phyloP scores from a whole-genome alignment of 176 grass and related monocot genomes.

The Oryza brachyantha region DNA sequence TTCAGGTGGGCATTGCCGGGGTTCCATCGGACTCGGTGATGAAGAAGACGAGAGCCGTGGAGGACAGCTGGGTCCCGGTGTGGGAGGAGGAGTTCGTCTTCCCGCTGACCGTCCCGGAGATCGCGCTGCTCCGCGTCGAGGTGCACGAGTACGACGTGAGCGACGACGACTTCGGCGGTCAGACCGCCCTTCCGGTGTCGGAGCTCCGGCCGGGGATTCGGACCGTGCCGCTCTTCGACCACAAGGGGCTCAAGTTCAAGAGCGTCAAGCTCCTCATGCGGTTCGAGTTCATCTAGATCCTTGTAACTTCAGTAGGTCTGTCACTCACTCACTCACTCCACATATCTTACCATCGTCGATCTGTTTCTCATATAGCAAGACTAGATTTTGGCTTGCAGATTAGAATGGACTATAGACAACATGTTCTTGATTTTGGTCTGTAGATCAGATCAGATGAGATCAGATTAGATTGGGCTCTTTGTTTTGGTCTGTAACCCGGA shows the following conservation, averaged over 20 bases:
- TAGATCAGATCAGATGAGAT: no score
- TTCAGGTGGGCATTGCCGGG: conserved; percentile 89
- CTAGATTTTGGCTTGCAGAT: no score
- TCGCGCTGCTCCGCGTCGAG: conserved; percentile 87
- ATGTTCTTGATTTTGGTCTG: no score
- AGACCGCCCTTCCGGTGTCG: conserved; percentile 60
- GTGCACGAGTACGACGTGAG: conserved; percentile 90
- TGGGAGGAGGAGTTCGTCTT: conserved; percentile 88
- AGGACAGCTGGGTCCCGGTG: conserved; percentile 78
- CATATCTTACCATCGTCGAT: no score
- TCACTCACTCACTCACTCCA: background rate
- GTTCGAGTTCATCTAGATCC: conserved; percentile 60
- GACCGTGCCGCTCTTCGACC: conserved; percentile 64
- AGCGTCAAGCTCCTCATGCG: conserved; percentile 85
- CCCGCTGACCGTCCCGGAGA: conserved; percentile 70
- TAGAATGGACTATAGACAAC: no score
- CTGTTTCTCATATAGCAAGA: no score
- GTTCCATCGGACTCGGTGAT: conserved; percentile 85
- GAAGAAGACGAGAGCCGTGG: conserved; percentile 81
- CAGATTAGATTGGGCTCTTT: no score
- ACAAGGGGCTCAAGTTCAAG: conserved; percentile 63
- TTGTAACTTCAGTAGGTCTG: background rate
- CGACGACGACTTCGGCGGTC: conserved; percentile 93
- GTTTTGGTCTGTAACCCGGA: no score
- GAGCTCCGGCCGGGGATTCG: conserved; percentile 76